phyloP scores from a whole-genome alignment of 495 filamentous ascomycete species.

The Sordaria brevicollis region DNA sequence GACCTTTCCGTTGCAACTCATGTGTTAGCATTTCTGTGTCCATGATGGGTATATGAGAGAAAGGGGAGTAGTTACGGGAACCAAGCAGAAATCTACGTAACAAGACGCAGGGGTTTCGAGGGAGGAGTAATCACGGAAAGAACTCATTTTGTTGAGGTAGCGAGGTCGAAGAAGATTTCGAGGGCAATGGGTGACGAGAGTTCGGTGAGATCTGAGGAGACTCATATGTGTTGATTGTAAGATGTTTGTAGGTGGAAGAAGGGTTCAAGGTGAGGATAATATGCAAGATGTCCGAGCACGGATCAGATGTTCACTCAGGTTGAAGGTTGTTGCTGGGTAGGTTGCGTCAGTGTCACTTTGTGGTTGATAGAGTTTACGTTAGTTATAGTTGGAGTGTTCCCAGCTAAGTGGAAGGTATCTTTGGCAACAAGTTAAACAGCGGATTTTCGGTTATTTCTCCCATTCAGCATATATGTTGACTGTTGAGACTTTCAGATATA shows the following conservation, averaged over 20 bases:
- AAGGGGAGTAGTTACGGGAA: constrained; percentile 44
- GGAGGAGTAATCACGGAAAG: constrained; percentile 22
- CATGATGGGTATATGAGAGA: background rate
- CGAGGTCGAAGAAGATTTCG: background rate
- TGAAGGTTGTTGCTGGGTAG: background rate
- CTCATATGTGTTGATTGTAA: no score
- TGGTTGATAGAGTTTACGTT: background rate
- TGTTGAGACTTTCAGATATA: no score
- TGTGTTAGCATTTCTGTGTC: background rate
- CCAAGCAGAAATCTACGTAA: constrained; percentile 73
- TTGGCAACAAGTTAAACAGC: no score
- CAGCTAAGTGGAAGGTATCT: no score
- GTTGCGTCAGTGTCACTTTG: background rate
- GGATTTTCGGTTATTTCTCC: no score
- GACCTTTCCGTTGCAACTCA: constrained; percentile 39
- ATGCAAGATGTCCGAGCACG: background rate
- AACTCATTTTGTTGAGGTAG: background rate
- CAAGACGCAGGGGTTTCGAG: constrained; percentile 56
- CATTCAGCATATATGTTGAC: no score
- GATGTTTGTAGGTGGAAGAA: no score
- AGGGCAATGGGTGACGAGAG: background rate
- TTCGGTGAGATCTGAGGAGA: background rate
- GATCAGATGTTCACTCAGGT: background rate
- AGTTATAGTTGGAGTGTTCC: background rate
- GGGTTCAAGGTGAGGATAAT: background rate